Percentiles rank a stretch among this genome's conserved stretches.
Conservation (phyloP, 345 rosid species). For the Pistacia vera region DNA sequence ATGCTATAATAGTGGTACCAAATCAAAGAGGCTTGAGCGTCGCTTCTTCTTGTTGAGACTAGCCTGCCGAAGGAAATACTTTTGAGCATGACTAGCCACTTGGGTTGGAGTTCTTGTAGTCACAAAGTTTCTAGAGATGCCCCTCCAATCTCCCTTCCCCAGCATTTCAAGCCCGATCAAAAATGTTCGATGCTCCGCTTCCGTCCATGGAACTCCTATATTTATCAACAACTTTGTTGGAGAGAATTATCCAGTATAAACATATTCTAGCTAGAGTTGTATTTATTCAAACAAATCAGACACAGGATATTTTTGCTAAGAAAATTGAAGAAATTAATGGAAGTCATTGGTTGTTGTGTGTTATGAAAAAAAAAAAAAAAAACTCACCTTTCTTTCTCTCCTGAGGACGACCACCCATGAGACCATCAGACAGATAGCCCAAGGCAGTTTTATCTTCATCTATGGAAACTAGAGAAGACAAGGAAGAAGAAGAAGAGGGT, state of each 20-base stretch:
- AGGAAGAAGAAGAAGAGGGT: constrained; percentile 34
- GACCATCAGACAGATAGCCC: constrained; percentile 51
- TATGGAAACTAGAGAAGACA: constrained; percentile 30
- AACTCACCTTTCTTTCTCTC: constrained; percentile 54
- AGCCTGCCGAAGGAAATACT: constrained; percentile 60
- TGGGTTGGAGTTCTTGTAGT: constrained; percentile 73
- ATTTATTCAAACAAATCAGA: too few relatives aligned
- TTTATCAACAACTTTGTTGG: background rate
- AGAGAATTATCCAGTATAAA: background rate
- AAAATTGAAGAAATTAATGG: too few relatives aligned
- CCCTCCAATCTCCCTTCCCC: constrained; percentile 82
- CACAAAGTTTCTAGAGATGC: constrained; percentile 61
- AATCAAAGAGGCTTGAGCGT: constrained; percentile 67
- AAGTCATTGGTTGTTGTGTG: too few relatives aligned
- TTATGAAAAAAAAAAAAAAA: too few relatives aligned
- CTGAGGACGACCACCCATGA: constrained; percentile 27
- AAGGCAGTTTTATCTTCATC: constrained; percentile 36
- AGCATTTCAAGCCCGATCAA: constrained; percentile 58
- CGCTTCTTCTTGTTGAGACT: constrained; percentile 54
- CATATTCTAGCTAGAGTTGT: too few relatives aligned
- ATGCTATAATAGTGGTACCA: constrained; percentile 28
- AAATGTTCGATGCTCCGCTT: constrained; percentile 62
- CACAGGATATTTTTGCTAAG: too few relatives aligned
- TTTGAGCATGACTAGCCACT: constrained; percentile 80
- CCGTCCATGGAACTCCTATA: constrained; percentile 73